Evolutionary conservation across 805 yeast species (phyloP), one percentile per base, ranked within the genome.

Genomic region (Ascoidea tarda): DNA sequence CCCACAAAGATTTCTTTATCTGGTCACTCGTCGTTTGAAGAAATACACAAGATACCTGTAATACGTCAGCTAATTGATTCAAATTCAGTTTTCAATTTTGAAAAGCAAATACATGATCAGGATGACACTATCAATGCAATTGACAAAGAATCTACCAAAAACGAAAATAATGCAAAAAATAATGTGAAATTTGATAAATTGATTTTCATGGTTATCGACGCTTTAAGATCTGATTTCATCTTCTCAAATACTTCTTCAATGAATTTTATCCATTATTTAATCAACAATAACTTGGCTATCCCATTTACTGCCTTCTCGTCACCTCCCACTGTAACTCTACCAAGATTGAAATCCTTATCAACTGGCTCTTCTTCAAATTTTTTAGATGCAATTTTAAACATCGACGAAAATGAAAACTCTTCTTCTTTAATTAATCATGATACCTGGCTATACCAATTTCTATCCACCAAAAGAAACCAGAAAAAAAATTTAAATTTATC

Each of bases 281-380:
- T 91, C 6, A 74, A 77, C 51, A 58, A 71, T 0, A 95, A 95
- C 8, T 60, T 73, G 44, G 98, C 93, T 0, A 61, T 90, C 50
- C 96, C 96, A 0, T 90, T 80, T 65, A 93, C 99, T 0, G 96
- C 96, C 0, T 86, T 74, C 63, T 83, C 96, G 1, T 85, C 86
- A 57, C 98, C 99, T 1, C 99, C 99, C 2, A 93, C 99, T 0
- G 99, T 93, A 6, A 93, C 99, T 0, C 70, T 93, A 46, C 99
- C 99, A 0, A 75, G 99, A 54, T 71, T 93, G 51, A 93, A 93
- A 66, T 96, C 96, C 6, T 77, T 90, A 31, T 87, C 97, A 0
- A 88, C 97, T 0, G 99, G 99, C 0, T 85, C 96, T 0, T 83
- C 96, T 0, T 97, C 99, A 0, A 89, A 81, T 61, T 93, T 93